phyloP scores from a whole-genome alignment of 495 filamentous ascomycete species.

The Mycothermus thermophilus region DNA sequence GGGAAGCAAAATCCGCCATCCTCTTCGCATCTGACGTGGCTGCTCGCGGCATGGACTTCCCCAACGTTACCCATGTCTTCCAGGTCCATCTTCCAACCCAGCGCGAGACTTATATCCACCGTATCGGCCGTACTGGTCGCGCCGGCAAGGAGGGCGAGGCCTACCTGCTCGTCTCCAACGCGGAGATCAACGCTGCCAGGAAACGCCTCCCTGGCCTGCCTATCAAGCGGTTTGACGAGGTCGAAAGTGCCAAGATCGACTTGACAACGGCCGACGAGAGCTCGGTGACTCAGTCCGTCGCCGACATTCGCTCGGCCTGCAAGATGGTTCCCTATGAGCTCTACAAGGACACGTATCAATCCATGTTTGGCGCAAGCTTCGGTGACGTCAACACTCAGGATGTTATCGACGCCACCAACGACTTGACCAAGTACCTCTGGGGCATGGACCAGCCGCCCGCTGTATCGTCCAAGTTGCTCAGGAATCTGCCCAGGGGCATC shows the following conservation, averaged over 20 bases:
- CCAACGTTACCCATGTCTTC: constrained; percentile 80
- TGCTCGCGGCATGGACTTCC: constrained; percentile 93
- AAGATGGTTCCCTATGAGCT: constrained; percentile 21
- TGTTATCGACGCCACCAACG: constrained; percentile 45
- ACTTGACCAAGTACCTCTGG: constrained; percentile 46
- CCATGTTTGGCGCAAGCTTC: constrained; percentile 36
- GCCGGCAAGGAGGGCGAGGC: constrained; percentile 69
- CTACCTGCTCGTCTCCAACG: constrained; percentile 54
- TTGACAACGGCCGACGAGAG: constrained; percentile 15
- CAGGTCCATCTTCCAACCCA: constrained; percentile 61
- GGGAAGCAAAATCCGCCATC: constrained; percentile 46
- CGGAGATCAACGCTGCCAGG: constrained; percentile 40
- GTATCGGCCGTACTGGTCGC: constrained; percentile 59
- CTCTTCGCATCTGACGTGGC: constrained; percentile 90
- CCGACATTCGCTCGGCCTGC: constrained; percentile 22
- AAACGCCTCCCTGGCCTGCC: constrained; percentile 48
- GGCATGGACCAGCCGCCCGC: constrained; percentile 44
- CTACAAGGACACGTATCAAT: constrained; percentile 23
- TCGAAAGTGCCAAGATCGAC: constrained; percentile 38
- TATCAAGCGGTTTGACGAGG: constrained; percentile 40
- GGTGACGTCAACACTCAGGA: constrained; percentile 20
- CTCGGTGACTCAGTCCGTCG: constrained; percentile 23
- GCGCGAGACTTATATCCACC: constrained; percentile 76
- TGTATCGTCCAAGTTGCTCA: constrained; percentile 29
- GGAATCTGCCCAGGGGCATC: constrained; percentile 31